These are phyloP conservation scores for Backusella psychrophila DNA, from an alignment of 192 early-diverging fungal genomes.

Conservation along the genomic window DNA sequence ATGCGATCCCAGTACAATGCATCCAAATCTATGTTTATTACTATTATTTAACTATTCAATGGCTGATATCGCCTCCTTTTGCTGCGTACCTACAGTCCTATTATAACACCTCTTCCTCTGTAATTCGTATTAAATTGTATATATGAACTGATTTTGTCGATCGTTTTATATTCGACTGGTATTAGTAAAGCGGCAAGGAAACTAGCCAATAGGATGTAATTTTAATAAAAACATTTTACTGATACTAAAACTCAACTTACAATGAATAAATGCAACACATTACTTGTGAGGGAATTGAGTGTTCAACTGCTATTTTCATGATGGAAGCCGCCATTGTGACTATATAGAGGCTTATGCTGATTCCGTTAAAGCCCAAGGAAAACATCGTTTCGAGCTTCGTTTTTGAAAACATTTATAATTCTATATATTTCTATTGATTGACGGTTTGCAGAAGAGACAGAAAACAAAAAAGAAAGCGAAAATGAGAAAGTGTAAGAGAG, in stretches of 20 bases:
- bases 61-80: not conserved
- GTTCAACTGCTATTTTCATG: constrained; percentile 6
- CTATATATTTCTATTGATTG: not conserved
- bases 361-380: constrained; percentile 7
- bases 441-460: not conserved
- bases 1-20: constrained; percentile 44
- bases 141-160: constrained; percentile 39
- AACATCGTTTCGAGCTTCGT: constrained; percentile 29
- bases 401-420: constrained; percentile 20
- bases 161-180: constrained; percentile 44
- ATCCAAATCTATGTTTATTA: constrained; percentile 42
- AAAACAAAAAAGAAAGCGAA: not conserved
- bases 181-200: constrained; percentile 28
- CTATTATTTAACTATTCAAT: not conserved
- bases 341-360: constrained; percentile 23
- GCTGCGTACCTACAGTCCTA: constrained; percentile 40
- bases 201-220: not conserved
- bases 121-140: constrained; percentile 52
- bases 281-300: constrained; percentile 18
- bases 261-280: constrained; percentile 23
- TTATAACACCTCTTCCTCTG: constrained; percentile 50
- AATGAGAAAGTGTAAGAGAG: too few species aligned
- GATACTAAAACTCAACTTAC: constrained; percentile 8
- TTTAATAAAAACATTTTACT: not conserved
- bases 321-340: constrained; percentile 20